phyloP scores from a whole-genome alignment of 805 yeast genomes.

The Cyberlindnera mycetangii region DNA sequence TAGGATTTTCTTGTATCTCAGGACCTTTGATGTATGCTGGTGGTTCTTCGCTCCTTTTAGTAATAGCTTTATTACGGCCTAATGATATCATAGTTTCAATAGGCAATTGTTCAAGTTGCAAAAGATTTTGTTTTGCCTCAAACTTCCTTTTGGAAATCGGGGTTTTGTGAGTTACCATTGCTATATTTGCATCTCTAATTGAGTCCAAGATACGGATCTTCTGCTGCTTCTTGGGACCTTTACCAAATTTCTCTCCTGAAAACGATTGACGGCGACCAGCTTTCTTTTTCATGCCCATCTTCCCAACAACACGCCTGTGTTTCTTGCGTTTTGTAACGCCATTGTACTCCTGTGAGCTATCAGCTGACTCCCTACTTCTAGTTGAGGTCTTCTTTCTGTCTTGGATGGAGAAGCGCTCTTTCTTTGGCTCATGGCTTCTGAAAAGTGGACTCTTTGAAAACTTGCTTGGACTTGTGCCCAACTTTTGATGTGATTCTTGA shows the following conservation, averaged over 20 bases:
- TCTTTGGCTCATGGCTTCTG: constrained; percentile 1
- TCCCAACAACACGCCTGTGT: constrained; percentile 7
- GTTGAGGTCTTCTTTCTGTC: constrained; percentile 8
- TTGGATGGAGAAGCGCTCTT: constrained; percentile 9
- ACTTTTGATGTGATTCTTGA: constrained; percentile 3
- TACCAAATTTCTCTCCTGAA: constrained; percentile 8
- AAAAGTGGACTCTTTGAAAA: constrained; percentile 15
- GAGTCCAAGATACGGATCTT: constrained; percentile 6
- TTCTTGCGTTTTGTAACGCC: constrained; percentile 4
- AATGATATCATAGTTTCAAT: neutral
- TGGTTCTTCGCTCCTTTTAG: neutral
- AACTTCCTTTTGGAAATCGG: neutral
- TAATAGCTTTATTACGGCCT: neutral
- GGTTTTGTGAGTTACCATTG: neutral
- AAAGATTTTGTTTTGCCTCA: neutral
- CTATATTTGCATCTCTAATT: neutral
- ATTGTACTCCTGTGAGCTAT: neutral
- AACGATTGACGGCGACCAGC: neutral
- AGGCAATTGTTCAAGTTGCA: neutral
- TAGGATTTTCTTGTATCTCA: neutral
- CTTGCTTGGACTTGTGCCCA: constrained; percentile 10
- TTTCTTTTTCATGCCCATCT: neutral
- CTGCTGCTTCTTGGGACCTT: neutral
- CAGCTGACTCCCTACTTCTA: neutral
- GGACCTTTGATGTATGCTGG: constrained; percentile 4